These are phyloP conservation scores for Tylopilus rubrobrunneus DNA, from an alignment of 768 basidiomycete species.

Conservation along the genomic window DNA sequence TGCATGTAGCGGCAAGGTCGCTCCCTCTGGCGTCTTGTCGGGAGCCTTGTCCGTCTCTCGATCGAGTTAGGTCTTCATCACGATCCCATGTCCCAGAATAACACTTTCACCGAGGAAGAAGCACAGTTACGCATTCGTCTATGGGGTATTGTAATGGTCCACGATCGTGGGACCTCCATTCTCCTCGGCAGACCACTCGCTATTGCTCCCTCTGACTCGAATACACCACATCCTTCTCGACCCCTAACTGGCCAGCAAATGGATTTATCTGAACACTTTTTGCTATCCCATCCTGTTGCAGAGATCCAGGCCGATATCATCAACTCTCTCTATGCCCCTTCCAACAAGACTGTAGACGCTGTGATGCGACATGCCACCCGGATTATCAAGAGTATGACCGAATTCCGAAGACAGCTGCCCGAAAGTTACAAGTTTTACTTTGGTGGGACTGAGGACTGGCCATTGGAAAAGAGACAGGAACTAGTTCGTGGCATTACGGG, in stretches of 20 bases:
- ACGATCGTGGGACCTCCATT: slow-evolving; percentile 86
- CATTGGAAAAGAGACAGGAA: slow-evolving; percentile 56
- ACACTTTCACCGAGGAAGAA: slow-evolving; percentile 69
- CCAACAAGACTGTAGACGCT: slow-evolving; percentile 61
- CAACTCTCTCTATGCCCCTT: slow-evolving; percentile 78
- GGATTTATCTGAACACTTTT: slow-evolving; percentile 78
- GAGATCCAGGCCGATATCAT: slow-evolving; percentile 89
- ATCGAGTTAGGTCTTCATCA: slow-evolving; percentile 86
- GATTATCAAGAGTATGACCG: slow-evolving; percentile 73
- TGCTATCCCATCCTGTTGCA: slow-evolving; percentile 67
- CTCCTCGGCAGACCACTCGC: slow-evolving; percentile 82
- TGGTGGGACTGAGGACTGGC: slow-evolving; percentile 73
- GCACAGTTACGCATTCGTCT: slow-evolving; percentile 74
- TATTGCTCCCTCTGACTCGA: slow-evolving; percentile 78
- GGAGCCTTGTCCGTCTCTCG: slow-evolving; percentile 75
- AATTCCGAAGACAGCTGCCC: slow-evolving; percentile 65
- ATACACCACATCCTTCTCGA: slow-evolving; percentile 68
- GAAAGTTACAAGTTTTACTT: slow-evolving; percentile 74
- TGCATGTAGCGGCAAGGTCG: slow-evolving; percentile 74
- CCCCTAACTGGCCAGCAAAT: slow-evolving; percentile 22
- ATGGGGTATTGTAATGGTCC: slow-evolving; percentile 82
- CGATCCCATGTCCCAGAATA: slow-evolving; percentile 65
- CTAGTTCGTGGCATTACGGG: slow-evolving; percentile 74
- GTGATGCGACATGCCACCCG: slow-evolving; percentile 75
- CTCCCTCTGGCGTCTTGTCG: slow-evolving; percentile 84